Conservation (phyloP, 371 early-diverging fungal genomes). For the Mucor sp. region DNA sequence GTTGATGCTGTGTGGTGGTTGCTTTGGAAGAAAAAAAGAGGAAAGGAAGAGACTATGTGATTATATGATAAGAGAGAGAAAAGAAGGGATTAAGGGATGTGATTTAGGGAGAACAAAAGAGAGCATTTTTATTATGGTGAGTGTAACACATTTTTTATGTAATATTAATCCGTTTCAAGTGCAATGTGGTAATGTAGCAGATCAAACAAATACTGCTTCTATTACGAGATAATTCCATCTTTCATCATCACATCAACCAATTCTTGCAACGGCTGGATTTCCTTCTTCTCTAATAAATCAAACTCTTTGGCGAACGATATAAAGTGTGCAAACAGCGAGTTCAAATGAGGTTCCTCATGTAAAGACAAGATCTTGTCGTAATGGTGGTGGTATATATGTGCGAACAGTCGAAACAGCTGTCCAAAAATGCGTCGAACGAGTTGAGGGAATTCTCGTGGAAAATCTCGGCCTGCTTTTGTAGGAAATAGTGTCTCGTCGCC, state of each 20-base stretch:
- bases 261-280: constrained; percentile 80
- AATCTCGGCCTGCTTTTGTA: constrained; percentile 75
- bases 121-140: neutral
- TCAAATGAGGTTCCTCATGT: constrained; percentile 87
- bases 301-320: constrained; percentile 90
- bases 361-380: constrained; percentile 84
- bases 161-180: constrained; percentile 3
- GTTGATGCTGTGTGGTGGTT: neutral
- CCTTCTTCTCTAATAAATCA: constrained; percentile 91
- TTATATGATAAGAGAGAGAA: neutral
- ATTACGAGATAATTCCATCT: constrained; percentile 39
- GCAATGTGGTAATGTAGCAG: neutral
- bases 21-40: neutral
- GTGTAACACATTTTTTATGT: neutral
- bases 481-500: constrained; percentile 90
- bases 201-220: neutral
- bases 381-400: constrained; percentile 94
- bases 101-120: neutral
- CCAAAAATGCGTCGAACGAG: constrained; percentile 75
- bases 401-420: constrained; percentile 89
- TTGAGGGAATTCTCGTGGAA: constrained; percentile 78
- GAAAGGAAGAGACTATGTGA: neutral
- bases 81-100: neutral
- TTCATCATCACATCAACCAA: constrained; percentile 73
- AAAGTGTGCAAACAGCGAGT: constrained; percentile 94